Conservation (phyloP, 2,329 filamentous ascomycete genomes). For the Acrocalymma vagum region DNA sequence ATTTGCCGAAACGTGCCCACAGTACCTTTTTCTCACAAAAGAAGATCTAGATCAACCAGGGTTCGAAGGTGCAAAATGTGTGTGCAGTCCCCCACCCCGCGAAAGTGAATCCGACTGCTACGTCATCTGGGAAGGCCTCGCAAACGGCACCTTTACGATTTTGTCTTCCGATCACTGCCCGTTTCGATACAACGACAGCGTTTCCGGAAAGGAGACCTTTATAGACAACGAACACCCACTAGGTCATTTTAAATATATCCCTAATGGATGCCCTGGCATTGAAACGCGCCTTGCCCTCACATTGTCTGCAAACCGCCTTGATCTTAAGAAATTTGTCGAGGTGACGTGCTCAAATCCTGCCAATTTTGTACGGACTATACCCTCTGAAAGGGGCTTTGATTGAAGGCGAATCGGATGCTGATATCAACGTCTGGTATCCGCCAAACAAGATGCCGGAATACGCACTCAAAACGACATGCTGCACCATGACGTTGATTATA, state of each 20-base stretch:
- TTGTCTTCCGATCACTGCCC: slow-evolving; percentile 60
- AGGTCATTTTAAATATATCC: slow-evolving; percentile 63
- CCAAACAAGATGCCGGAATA: slow-evolving; percentile 53
- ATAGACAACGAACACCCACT: slow-evolving; percentile 55
- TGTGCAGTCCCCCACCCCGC: slow-evolving; percentile 63
- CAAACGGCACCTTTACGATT: slow-evolving; percentile 62
- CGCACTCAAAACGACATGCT: slow-evolving; percentile 61
- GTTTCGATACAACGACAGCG: slow-evolving; percentile 56
- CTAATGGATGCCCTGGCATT: slow-evolving; percentile 66
- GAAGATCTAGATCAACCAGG: slow-evolving; percentile 59
- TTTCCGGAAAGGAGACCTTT: slow-evolving; percentile 56
- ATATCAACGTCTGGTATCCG: slow-evolving; percentile 62
- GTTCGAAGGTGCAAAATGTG: slow-evolving; percentile 65
- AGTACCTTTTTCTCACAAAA: slow-evolving; percentile 64
- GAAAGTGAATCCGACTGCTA: slow-evolving; percentile 57
- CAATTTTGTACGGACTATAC: slow-evolving; percentile 66
- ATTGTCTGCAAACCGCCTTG: slow-evolving; percentile 50
- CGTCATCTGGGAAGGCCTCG: slow-evolving; percentile 60
- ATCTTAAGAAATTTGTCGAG: slow-evolving; percentile 62
- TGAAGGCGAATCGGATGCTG: slow-evolving; percentile 62
- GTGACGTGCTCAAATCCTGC: slow-evolving; percentile 64
- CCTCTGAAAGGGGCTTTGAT: slow-evolving; percentile 59
- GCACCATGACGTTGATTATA: slow-evolving; percentile 71
- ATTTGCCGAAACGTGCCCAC: slow-evolving; percentile 65
- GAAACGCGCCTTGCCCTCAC: slow-evolving; percentile 64